A percentile compares a stretch with the other conserved stretches of the same genome.
Conservation (phyloP, 345 rosid genomes). For the Schrenkiella parvula region DNA sequence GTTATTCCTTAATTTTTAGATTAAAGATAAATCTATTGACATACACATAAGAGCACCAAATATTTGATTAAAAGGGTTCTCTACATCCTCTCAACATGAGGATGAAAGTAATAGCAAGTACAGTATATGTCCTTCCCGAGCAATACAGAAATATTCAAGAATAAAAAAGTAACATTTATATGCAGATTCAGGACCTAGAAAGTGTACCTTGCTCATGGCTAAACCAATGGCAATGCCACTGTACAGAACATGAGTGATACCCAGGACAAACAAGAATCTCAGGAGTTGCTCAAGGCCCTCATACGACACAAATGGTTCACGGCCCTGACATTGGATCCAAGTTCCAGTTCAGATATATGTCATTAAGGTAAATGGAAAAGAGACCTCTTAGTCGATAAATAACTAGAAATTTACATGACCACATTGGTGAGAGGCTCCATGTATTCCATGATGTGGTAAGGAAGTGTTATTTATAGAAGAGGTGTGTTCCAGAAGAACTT, state of each 20-base stretch:
- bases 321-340: constrained; percentile 54
- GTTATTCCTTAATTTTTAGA: neutral
- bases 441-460: constrained; percentile 53
- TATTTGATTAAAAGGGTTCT: neutral
- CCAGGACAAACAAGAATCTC: constrained; percentile 83
- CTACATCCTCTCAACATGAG: neutral
- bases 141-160: neutral
- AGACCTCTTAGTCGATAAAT: neutral
- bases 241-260: constrained; percentile 83
- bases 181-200: constrained; percentile 9
- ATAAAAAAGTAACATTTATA: neutral
- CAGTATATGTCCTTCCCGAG: neutral
- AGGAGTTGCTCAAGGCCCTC: constrained; percentile 90
- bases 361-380: neutral
- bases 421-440: constrained; percentile 51
- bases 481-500: constrained; percentile 38
- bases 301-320: constrained; percentile 80
- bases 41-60: neutral
- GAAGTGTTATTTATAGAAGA: constrained; percentile 43
- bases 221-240: constrained; percentile 86
- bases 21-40: neutral
- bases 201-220: constrained; percentile 87
- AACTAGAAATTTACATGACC: constrained; percentile 53
- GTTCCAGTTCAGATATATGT: neutral
- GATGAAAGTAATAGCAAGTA: neutral